These are phyloP conservation scores for Barnettozyma botsteinii DNA, from an alignment of 805 yeast species.

Conservation along the genomic window DNA sequence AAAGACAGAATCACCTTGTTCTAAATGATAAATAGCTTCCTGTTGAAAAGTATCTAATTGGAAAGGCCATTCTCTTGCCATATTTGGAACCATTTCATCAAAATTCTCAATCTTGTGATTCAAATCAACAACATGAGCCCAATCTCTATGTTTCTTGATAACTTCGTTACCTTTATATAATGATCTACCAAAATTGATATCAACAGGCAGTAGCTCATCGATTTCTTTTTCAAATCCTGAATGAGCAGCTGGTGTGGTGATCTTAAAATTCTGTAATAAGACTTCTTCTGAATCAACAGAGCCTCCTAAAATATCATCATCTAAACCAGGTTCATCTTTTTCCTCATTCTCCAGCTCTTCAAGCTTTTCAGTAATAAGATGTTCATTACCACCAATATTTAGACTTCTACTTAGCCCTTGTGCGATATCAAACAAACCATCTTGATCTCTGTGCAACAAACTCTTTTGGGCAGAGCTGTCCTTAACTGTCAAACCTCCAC, in stretches of 20 bases:
- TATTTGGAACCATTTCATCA: conserved; percentile 81
- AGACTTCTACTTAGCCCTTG: conserved; percentile 80
- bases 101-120: conserved; percentile 81
- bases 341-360: conserved; percentile 19
- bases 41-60: conserved; percentile 93
- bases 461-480: conserved; percentile 26
- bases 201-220: conserved; percentile 46
- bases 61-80: conserved; percentile 93
- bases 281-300: too few species aligned
- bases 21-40: conserved; percentile 93
- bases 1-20: conserved; percentile 96
- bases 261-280: conserved; percentile 5
- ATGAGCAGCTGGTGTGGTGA: conserved; percentile 1
- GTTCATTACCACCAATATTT: conserved; percentile 2
- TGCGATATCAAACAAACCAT: conserved; percentile 78
- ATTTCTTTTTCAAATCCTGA: conserved; percentile 32
- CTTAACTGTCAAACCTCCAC: conserved; percentile 51
- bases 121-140: conserved; percentile 95
- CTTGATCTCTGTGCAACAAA: conserved; percentile 54
- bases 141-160: conserved; percentile 43
- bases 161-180: conserved; percentile 17
- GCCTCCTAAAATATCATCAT: conserved; percentile 4
- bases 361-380: conserved; percentile 5
- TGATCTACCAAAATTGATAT: conserved; percentile 41
- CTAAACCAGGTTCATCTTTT: conserved; percentile 26